These are phyloP conservation scores for Globisporangium rhizosaccharum DNA, from an alignment of 352 stramenopile genomes.

Conservation along the genomic window DNA sequence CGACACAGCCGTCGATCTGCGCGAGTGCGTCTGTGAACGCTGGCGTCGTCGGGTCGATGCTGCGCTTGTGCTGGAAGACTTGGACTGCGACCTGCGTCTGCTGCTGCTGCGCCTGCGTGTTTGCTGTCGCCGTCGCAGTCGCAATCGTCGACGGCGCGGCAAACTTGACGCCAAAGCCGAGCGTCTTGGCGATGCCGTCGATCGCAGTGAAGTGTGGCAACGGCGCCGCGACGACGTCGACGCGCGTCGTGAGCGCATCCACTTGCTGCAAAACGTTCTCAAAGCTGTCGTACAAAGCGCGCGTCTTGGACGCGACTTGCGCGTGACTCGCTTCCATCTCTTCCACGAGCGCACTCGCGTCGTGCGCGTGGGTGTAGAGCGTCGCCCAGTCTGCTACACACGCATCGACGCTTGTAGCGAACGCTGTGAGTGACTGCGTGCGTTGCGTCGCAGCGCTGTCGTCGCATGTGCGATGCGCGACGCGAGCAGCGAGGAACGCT, in stretches of 20 bases:
- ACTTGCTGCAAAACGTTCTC: slow-evolving; percentile 60
- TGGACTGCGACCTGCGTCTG: slow-evolving; percentile 29
- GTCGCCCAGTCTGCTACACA: slow-evolving; percentile 31
- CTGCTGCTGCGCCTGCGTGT: slow-evolving; percentile 12
- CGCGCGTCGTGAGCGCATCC: slow-evolving; percentile 51
- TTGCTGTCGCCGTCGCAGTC: neutral
- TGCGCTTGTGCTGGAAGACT: slow-evolving; percentile 71
- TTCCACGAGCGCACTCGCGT: slow-evolving; percentile 58
- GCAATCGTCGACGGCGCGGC: slow-evolving; percentile 22
- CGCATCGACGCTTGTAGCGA: slow-evolving; percentile 25
- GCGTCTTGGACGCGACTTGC: slow-evolving; percentile 68
- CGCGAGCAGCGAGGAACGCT: slow-evolving; percentile 27
- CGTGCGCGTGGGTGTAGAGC: slow-evolving; percentile 48
- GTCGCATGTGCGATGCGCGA: neutral
- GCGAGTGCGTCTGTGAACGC: slow-evolving; percentile 57
- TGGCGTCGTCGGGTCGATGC: slow-evolving; percentile 61
- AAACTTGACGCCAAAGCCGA: slow-evolving; percentile 73
- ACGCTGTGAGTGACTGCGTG: slow-evolving; percentile 15
- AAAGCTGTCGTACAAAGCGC: slow-evolving; percentile 73
- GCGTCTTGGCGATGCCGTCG: slow-evolving; percentile 38
- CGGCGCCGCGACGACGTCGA: slow-evolving; percentile 53
- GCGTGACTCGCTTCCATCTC: slow-evolving; percentile 82
- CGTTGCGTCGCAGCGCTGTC: neutral
- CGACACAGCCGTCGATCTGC: slow-evolving; percentile 61
- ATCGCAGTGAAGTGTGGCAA: slow-evolving; percentile 76